These are phyloP conservation scores for Pseudogymnoascus sp. DNA, from an alignment of 2,329 filamentous ascomycete species.

Conservation along the genomic window DNA sequence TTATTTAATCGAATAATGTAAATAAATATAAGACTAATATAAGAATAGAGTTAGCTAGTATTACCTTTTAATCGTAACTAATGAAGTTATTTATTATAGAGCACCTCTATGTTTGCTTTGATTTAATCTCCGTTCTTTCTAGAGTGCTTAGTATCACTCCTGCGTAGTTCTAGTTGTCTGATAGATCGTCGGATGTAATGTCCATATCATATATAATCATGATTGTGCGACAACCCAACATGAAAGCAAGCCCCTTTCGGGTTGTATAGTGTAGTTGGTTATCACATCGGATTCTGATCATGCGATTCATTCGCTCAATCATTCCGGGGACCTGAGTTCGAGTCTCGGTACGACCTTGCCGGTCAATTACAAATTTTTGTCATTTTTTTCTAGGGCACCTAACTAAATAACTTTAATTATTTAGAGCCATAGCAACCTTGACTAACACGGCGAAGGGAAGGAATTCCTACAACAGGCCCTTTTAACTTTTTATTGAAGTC, in stretches of 20 bases:
- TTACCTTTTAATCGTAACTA: too few relatives aligned
- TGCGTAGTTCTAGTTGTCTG: too few relatives aligned
- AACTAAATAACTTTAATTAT: neutral
- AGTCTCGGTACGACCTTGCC: slow-evolving; percentile 7
- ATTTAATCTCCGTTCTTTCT: too few relatives aligned
- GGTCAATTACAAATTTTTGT: neutral
- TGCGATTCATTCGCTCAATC: neutral
- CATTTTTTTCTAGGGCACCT: neutral
- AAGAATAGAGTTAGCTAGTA: too few relatives aligned
- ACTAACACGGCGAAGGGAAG: neutral
- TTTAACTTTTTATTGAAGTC: neutral
- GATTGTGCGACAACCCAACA: neutral
- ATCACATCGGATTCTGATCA: slow-evolving; percentile 7
- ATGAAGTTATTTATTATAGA: too few relatives aligned
- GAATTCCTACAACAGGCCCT: neutral
- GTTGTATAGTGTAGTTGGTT: slow-evolving; percentile 8
- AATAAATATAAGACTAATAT: too few relatives aligned
- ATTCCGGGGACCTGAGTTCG: slow-evolving; percentile 8
- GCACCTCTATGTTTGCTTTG: too few relatives aligned
- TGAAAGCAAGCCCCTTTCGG: slow-evolving; percentile 3
- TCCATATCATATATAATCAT: neutral
- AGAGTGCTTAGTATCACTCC: too few relatives aligned
- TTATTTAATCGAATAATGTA: too few relatives aligned
- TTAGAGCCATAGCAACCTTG: neutral
- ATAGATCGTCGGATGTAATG: too few relatives aligned